phyloP scores from a whole-genome alignment of 2,329 filamentous ascomycete genomes.

The Penicillium thymicola region DNA sequence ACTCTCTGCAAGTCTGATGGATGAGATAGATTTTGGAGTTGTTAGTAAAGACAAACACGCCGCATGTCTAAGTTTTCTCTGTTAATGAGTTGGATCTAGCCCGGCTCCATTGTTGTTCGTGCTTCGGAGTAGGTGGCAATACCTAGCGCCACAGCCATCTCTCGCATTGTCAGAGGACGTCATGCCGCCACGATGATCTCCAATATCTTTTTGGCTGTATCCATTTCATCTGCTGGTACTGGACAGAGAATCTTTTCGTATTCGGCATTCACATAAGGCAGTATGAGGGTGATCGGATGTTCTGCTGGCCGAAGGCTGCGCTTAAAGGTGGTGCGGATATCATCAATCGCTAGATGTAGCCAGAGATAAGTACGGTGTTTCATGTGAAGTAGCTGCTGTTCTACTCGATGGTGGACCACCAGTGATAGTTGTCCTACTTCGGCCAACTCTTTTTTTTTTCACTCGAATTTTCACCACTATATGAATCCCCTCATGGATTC shows the following conservation, averaged over 20 bases:
- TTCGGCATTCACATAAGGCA: slow-evolving; percentile 10
- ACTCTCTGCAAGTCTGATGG: slow-evolving; percentile 17
- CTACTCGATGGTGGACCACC: not conserved
- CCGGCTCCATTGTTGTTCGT: not conserved
- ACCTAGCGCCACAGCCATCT: slow-evolving; percentile 15
- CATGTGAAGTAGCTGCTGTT: slow-evolving; percentile 18
- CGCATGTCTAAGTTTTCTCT: slow-evolving; percentile 8
- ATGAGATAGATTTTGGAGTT: slow-evolving; percentile 19
- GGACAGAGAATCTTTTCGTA: slow-evolving; percentile 18
- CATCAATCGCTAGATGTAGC: slow-evolving; percentile 18
- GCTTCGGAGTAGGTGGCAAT: not conserved
- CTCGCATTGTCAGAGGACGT: slow-evolving; percentile 10
- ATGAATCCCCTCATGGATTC: slow-evolving; percentile 14
- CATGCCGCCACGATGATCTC: slow-evolving; percentile 15
- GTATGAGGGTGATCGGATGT: slow-evolving; percentile 8
- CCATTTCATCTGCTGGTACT: not conserved
- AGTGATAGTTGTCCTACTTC: not conserved
- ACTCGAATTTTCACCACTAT: slow-evolving; percentile 11
- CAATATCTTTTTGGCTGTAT: slow-evolving; percentile 6
- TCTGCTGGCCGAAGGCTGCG: slow-evolving; percentile 8
- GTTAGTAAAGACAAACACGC: slow-evolving; percentile 17
- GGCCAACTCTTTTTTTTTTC: slow-evolving; percentile 10
- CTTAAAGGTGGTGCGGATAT: slow-evolving; percentile 7
- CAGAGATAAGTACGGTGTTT: slow-evolving; percentile 22
- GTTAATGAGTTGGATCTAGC: not conserved